A percentile compares a stretch with the other conserved stretches of the same genome.
Evolutionary conservation across 257 asterid species (phyloP).

Genomic region (Capsicum rhomboideum): DNA sequence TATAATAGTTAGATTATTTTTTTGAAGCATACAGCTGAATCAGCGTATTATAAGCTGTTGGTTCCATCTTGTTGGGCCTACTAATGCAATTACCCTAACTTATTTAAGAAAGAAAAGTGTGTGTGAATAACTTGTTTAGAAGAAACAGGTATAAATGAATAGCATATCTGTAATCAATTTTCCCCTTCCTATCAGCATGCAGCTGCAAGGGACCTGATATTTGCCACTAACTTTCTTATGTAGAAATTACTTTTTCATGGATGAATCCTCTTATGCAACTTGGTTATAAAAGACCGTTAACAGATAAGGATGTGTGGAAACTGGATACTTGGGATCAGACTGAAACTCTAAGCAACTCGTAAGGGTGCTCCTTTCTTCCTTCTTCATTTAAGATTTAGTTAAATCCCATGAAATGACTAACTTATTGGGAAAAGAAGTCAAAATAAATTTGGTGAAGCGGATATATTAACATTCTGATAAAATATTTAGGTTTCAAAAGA

Average conservation of each 20-base stretch:
- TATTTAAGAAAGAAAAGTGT: neutral
- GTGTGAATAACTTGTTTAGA: neutral
- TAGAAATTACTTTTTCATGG: slow-evolving; percentile 35
- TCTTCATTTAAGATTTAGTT: neutral
- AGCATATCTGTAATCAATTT: neutral
- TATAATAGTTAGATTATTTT: neutral
- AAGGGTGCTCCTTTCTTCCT: slow-evolving; percentile 16
- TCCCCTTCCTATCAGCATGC: neutral
- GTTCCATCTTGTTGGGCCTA: neutral
- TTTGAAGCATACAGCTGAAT: neutral
- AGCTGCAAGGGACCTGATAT: slow-evolving; percentile 7
- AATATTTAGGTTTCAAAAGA: slow-evolving; percentile 62
- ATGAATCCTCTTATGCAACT: slow-evolving; percentile 63
- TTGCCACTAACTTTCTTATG: slow-evolving; percentile 5
- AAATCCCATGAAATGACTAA: neutral
- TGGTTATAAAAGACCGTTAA: slow-evolving; percentile 82
- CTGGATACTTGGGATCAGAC: slow-evolving; percentile 92
- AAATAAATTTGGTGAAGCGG: neutral
- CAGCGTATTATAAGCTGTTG: neutral
- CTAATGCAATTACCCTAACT: neutral
- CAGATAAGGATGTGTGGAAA: slow-evolving; percentile 93
- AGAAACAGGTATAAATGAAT: neutral
- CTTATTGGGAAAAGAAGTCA: neutral
- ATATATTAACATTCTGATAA: neutral
- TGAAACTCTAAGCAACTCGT: slow-evolving; percentile 71